Base-by-base conservation (phyloP, 257 asterid species). In the Ballota nigra region DNA sequence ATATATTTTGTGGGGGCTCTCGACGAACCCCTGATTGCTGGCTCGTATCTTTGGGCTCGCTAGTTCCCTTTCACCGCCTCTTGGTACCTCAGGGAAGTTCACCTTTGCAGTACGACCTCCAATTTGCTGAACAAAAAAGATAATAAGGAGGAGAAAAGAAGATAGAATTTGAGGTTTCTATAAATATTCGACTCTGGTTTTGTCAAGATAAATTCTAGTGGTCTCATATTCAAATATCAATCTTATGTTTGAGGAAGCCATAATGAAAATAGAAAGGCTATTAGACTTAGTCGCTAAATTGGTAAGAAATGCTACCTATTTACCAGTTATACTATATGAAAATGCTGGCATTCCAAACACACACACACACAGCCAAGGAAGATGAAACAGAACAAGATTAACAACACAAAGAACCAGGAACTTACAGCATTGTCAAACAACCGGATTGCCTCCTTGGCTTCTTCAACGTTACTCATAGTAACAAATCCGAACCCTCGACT, bases 31-130 rank as follows among this genome's bases (percentile, higher is more conserved):
- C 69, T 86, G 89, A 63, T 85, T 26, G 85, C 87, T 83, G 85
- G 86, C 84, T 73, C 87, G 77, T 63, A 85, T 81, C 87, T 82
- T 86, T 69, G 92, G 81, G 60, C 67, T 78, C 85, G 83, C 85
- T 26, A 91, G 85, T 87, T 94, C 97, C 73, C 95, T 83, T 70
- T 91, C 99, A 29, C 97, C 97, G 4, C 98, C 98, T 73, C 86
- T 82, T 63, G 98, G 98, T 68, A 94, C 99, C 83, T 91, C 99
- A 0, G 99, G 96, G 75, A 91, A 85, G 88, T 94, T 94, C 61
- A 94, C 98, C 83, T 84, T 94, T 11, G 88, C 88, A 0, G 92
- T 82, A 29, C 99, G 87, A 8, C 96, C 96, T 67, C 98, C 99
- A 40, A 91, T 84, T 92, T 80, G 95, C 98, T 91, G 63, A 43